Base-by-base conservation (phyloP, 768 basidiomycete species). In the Serendipita indica region DNA sequence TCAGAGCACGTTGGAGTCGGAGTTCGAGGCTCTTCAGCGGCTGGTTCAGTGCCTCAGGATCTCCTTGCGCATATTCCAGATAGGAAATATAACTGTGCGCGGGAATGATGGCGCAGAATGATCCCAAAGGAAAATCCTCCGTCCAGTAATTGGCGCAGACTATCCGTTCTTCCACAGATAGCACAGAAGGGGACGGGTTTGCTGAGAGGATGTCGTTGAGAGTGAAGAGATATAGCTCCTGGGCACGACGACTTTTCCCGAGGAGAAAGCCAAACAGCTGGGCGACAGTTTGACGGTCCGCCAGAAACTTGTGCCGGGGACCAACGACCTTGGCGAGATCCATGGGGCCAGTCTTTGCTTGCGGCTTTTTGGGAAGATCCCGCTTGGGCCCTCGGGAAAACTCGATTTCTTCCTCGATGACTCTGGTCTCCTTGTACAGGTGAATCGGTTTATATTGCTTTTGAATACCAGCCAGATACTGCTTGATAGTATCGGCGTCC, bases 231-330 rank as follows among this genome's bases (percentile, higher is more conserved):
- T 90, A 86, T 1, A 89, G 70, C 60, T 79, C 74, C 27, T 80
- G 78, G 16, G 80, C 78, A 41, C 90, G 77, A 1, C 80, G 71
- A 30, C 77, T 75, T 64, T 81, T 82, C 13, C 84, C 88, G 13
- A 79, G 72, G 41, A 84, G 76, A 68, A 78, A 89, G 13, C 89
- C 90, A 65, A 86, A 86, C 28, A 79, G 63, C 63, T 90, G 87
- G 2, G 79, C 76, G n/a, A 84, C 65, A 2, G 86, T 83, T 27
- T 79, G 79, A 45, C 78, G 75, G 65, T 93, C 86, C 2, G 77
- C 75, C n/a, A 86, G 69, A 59, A 90, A 72, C 32, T 79, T 75
- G 20, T 81, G 77, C 33, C 79, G 64, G 41, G 30, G 34, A 41
- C 60, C 59, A 22, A 60, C 60, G 3, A 39, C 22, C 2, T 30